Evolutionary conservation across 495 filamentous ascomycete species (phyloP).

Genomic region (Opeltia flavorubescens): DNA sequence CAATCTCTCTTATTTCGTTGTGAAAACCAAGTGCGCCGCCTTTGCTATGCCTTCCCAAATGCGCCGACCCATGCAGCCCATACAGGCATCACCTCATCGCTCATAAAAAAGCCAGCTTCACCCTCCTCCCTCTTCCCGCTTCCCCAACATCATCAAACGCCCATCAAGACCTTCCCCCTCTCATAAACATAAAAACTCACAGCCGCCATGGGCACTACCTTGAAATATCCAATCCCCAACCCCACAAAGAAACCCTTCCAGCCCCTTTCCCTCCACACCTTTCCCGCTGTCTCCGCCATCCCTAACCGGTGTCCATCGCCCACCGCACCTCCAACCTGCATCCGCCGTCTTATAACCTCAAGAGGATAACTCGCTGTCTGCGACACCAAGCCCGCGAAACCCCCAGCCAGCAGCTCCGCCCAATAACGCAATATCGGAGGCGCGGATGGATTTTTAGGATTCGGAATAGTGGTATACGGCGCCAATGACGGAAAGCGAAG

Average conservation of each 20-base stretch:
- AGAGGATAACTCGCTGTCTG: conserved; percentile 89
- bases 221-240: conserved; percentile 85
- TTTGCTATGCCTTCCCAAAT: no score
- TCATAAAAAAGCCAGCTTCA: not conserved
- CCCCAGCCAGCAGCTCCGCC: conserved; percentile 77
- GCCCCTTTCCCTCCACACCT: conserved; percentile 63
- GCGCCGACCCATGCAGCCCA: no score
- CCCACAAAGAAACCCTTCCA: conserved; percentile 82
- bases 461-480: conserved; percentile 48
- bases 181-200: conserved; percentile 71
- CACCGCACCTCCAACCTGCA: conserved; percentile 92
- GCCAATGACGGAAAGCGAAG: conserved; percentile 53
- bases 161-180: conserved; percentile 17
- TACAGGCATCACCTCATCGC: no score
- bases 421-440: conserved; percentile 51
- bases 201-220: conserved; percentile 83
- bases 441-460: conserved; percentile 10
- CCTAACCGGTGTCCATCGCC: conserved; percentile 70
- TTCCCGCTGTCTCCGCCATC: conserved; percentile 61
- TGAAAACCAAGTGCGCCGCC: not conserved
- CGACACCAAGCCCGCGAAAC: conserved; percentile 69
- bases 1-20: not conserved
- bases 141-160: conserved; percentile 53
- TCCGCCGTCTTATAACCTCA: conserved; percentile 78
- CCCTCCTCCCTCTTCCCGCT: not conserved